Base-by-base conservation (phyloP, 1,139 yeast species). In the Suhomyces panamericanus region DNA sequence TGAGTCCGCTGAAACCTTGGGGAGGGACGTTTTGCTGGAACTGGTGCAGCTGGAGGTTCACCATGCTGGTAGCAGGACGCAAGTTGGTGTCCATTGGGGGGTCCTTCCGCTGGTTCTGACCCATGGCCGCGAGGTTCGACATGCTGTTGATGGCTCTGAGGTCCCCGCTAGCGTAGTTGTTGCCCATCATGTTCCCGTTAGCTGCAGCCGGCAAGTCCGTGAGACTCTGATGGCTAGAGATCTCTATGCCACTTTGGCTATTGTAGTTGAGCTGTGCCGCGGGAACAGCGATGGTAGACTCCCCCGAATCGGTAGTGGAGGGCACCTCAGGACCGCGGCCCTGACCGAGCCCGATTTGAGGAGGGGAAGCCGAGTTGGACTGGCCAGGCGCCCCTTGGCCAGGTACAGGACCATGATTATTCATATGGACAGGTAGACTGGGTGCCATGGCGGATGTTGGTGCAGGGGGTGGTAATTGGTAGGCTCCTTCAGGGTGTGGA, bases 81-180 rank as follows among this genome's bases (percentile, higher is more conserved):
- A 67, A 53, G 41, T 55, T 57, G 35, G 49, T 49, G 11, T 44
- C 48, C 38, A 50, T 30, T 28, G 47, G 50, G 9, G 36, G 43
- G 29, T 43, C 53, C 22, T 42, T 45, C 13, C 41, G 34, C 35
- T 43, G 47, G 15, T 32, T 32, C 31, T 51, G 52, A 36, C 53
- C 53, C 47, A 52, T 46, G 11, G 45, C 63, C 16, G 67, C 59
- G 35, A 72, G 53, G 49, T 72, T 70, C 0, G 75, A 59, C 69
- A 70, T 69, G 49, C 77, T 72, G 52, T 66, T 63, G 32, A 69
- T 65, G 4, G 67, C 53, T 31, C 77, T 52, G 30, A 70, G 56
- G 44, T 66, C 69, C 6, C 44, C 45, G 16, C 29, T 40, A 13
- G 39, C 35, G 22, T 46, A 46, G 27, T 38, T 41, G 22, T 31